Conservation (phyloP, 2,329 filamentous ascomycete genomes). For the Aspergillus neoniger region DNA sequence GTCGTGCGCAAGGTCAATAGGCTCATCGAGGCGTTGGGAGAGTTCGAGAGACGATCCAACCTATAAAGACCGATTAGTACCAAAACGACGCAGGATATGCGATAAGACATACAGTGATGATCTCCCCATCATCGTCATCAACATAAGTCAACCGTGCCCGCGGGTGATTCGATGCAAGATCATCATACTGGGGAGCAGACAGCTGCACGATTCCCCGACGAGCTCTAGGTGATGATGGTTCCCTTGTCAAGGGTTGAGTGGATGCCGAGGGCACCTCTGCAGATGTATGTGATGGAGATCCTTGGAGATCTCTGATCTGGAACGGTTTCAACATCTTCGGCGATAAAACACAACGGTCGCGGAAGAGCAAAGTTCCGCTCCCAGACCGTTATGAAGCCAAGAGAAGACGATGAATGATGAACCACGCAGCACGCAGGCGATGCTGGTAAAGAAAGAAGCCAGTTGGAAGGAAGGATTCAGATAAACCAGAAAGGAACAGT, state of each 20-base stretch:
- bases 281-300: conserved; percentile 20
- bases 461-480: background rate
- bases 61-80: conserved; percentile 29
- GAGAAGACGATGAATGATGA: background rate
- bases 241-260: background rate
- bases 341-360: conserved; percentile 14
- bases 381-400: background rate
- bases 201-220: conserved; percentile 40
- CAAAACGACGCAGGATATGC: background rate
- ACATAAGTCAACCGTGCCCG: conserved; percentile 46
- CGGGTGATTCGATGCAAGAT: conserved; percentile 43
- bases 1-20: conserved; percentile 22
- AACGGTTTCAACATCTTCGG: conserved; percentile 44
- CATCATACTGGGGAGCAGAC: conserved; percentile 46
- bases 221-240: background rate
- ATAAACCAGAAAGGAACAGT: background rate
- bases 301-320: conserved; percentile 41
- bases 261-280: conserved; percentile 17
- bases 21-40: conserved; percentile 48
- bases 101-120: conserved; percentile 43
- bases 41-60: conserved; percentile 52
- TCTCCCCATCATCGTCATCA: conserved; percentile 50
- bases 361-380: conserved; percentile 2
- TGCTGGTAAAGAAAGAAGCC: background rate
- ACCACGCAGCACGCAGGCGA: background rate